These are phyloP conservation scores for Gaeumannomyces sp. DNA, from an alignment of 2,329 filamentous ascomycete species.

Conservation along the genomic window DNA sequence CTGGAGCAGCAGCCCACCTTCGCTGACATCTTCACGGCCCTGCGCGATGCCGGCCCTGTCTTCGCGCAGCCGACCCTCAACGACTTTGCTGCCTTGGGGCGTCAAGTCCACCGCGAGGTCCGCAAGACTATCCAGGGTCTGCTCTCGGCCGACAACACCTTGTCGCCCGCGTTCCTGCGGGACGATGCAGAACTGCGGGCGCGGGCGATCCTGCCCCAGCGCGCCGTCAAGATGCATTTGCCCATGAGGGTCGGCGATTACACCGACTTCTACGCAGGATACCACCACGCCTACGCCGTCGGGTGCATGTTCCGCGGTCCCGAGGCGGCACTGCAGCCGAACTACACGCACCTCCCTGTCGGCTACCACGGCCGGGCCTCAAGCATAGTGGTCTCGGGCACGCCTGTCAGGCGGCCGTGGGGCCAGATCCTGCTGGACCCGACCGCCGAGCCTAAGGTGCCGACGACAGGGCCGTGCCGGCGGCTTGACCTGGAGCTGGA, in stretches of 20 bases:
- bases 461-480: constrained; percentile 56
- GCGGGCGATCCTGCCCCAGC: constrained; percentile 51
- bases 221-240: constrained; percentile 58
- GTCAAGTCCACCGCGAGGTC: constrained; percentile 61
- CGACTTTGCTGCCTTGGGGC: constrained; percentile 66
- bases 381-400: constrained; percentile 68
- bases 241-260: constrained; percentile 78
- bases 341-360: constrained; percentile 76
- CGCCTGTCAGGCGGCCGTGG: constrained; percentile 63
- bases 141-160: constrained; percentile 49
- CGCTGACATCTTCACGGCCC: constrained; percentile 23
- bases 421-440: constrained; percentile 69
- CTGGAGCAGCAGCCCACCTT: constrained; percentile 58
- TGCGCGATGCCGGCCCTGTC: constrained; percentile 15
- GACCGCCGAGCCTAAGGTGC: constrained; percentile 52
- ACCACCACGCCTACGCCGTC: constrained; percentile 66
- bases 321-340: constrained; percentile 68
- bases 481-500: constrained; percentile 77
- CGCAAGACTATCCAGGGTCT: constrained; percentile 63
- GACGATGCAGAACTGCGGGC: constrained; percentile 53
- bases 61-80: constrained; percentile 23
- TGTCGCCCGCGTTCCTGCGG: constrained; percentile 54
- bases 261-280: constrained; percentile 77
- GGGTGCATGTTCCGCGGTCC: constrained; percentile 68
- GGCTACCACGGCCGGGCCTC: constrained; percentile 77